Percentiles rank a stretch among this genome's conserved stretches.
These are phyloP conservation scores for Saccharomycopsis hybrid DNA, from an alignment of 1,139 yeast genomes.

Conservation along the genomic window DNA sequence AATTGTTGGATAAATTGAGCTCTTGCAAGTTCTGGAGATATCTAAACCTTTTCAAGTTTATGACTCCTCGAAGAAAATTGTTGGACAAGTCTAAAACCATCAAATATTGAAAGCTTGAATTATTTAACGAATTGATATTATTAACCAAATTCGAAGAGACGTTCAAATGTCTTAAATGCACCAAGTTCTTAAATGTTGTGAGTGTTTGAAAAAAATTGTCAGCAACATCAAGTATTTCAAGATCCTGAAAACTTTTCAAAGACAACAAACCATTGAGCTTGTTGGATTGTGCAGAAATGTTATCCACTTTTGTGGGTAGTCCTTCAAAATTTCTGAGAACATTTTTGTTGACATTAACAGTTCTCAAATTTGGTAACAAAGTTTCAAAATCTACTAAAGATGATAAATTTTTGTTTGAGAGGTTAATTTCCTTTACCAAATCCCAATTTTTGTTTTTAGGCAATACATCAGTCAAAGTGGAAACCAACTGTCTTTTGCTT, in stretches of 20 bases:
- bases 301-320: constrained; percentile 36
- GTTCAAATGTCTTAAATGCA: constrained; percentile 31
- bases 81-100: constrained; percentile 37
- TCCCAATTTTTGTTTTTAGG: constrained; percentile 40
- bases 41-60: constrained; percentile 34
- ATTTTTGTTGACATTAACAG: constrained; percentile 39
- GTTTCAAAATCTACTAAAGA: constrained; percentile 39
- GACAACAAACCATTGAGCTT: constrained; percentile 38
- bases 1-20: constrained; percentile 40
- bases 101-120: constrained; percentile 34
- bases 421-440: constrained; percentile 33
- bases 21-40: constrained; percentile 39
- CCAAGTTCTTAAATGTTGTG: constrained; percentile 30
- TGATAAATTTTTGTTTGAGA: constrained; percentile 31
- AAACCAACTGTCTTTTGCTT: constrained; percentile 39
- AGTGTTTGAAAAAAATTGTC: constrained; percentile 28
- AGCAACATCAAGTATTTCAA: constrained; percentile 40
- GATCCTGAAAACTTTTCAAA: constrained; percentile 35
- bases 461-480: constrained; percentile 42
- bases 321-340: constrained; percentile 42
- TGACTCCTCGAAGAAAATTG: constrained; percentile 35
- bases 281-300: constrained; percentile 36
- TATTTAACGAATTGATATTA: constrained; percentile 34
- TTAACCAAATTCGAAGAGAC: constrained; percentile 32
- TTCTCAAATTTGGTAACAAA: constrained; percentile 40